Evolutionary conservation across 352 stramenopile genomes (phyloP).

Genomic region (Lagenidium giganteum): DNA sequence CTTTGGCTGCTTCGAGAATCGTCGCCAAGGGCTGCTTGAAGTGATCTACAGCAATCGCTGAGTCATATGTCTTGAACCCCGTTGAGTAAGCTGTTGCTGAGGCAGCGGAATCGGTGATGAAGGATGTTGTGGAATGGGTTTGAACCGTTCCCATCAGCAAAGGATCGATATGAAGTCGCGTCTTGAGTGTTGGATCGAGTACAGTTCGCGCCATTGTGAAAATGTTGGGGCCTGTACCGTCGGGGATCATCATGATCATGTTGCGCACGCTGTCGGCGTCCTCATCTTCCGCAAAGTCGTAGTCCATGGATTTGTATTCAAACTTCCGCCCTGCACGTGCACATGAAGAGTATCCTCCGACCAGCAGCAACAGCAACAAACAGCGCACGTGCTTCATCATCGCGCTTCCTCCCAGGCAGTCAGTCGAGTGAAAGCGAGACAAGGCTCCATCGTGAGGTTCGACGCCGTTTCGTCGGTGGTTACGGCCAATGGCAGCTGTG

Average conservation of each 20-base stretch:
- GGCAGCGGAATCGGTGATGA: constrained; percentile 60
- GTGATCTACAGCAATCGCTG: constrained; percentile 48
- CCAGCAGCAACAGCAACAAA: too few relatives aligned
- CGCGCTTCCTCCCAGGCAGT: too few relatives aligned
- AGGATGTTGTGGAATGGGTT: constrained; percentile 58
- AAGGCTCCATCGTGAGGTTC: too few relatives aligned
- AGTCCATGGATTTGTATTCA: constrained; percentile 62
- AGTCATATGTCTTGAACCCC: constrained; percentile 64
- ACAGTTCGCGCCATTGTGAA: constrained; percentile 55
- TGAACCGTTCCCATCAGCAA: constrained; percentile 51
- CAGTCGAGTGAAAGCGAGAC: too few relatives aligned
- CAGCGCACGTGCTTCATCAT: too few relatives aligned
- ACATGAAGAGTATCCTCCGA: too few relatives aligned
- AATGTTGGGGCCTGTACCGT: constrained; percentile 59
- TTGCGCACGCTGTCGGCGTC: constrained; percentile 31
- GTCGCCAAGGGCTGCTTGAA: constrained; percentile 50
- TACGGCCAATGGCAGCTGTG: too few relatives aligned
- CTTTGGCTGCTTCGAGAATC: constrained; percentile 53
- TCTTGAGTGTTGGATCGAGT: constrained; percentile 44
- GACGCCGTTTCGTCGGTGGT: too few relatives aligned
- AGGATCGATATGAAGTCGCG: constrained; percentile 52
- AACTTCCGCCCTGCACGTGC: constrained; percentile 20
- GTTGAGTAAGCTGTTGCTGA: constrained; percentile 54
- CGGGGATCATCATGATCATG: constrained; percentile 74
- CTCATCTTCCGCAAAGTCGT: constrained; percentile 56